phyloP scores from a whole-genome alignment of 345 rosid genomes.

The Salix exigua region DNA sequence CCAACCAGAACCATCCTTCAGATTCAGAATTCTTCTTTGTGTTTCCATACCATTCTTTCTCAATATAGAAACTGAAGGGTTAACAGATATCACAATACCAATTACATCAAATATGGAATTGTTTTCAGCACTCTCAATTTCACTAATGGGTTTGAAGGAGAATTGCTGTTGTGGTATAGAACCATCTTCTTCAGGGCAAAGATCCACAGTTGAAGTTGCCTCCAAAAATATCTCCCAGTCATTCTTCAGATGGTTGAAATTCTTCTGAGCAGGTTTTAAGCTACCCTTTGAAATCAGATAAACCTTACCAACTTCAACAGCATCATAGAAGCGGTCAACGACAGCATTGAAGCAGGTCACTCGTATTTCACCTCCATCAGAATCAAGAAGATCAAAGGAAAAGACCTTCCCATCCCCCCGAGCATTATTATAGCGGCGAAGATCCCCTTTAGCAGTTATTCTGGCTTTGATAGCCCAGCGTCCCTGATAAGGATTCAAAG shows the following conservation, averaged over 20 bases:
- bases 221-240: conserved; percentile 89
- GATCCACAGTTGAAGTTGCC: conserved; percentile 71
- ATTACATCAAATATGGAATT: conserved; percentile 70
- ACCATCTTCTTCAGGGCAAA: conserved; percentile 71
- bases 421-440: conserved; percentile 81
- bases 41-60: conserved; percentile 98
- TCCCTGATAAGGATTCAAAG: conserved; percentile 88
- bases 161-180: conserved; percentile 87
- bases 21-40: conserved; percentile 69
- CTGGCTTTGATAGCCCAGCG: conserved; percentile 93
- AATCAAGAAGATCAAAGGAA: conserved; percentile 88
- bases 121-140: conserved; percentile 74
- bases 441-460: conserved; percentile 87
- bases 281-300: conserved; percentile 81
- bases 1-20: conserved; percentile 78
- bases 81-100: conserved; percentile 68
- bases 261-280: conserved; percentile 82
- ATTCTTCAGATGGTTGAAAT: conserved; percentile 85
- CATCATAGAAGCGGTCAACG: conserved; percentile 73
- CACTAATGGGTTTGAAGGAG: conserved; percentile 72
- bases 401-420: conserved; percentile 90
- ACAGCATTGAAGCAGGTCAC: conserved; percentile 86
- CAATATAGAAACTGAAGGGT: conserved; percentile 72
- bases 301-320: conserved; percentile 71
- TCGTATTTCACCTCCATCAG: conserved; percentile 86